phyloP scores from a whole-genome alignment of 768 basidiomycete genomes.

The Tulasnella sp. region DNA sequence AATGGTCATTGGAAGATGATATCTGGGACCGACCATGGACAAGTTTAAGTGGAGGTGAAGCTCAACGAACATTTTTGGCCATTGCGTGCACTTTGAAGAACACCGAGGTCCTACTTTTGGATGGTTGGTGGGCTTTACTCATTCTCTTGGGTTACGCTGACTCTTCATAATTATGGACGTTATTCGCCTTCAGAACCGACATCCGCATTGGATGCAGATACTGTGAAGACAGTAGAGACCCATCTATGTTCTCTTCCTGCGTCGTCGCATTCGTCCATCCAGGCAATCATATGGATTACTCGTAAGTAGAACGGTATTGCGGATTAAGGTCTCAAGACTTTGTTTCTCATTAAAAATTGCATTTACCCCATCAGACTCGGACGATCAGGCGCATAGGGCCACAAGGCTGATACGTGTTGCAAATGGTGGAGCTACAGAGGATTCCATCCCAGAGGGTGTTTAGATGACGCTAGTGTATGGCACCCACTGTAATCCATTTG shows the following conservation, averaged over 20 bases:
- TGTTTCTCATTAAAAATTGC: no score
- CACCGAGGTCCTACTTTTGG: constrained; percentile 69
- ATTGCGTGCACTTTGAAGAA: constrained; percentile 60
- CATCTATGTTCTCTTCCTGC: constrained; percentile 44
- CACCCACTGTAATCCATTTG: no score
- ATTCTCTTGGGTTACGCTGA: no score
- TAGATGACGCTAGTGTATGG: neutral
- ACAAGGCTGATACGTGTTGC: constrained; percentile 6
- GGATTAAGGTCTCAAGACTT: constrained; percentile 36
- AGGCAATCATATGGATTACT: constrained; percentile 80
- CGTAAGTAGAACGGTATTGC: constrained; percentile 70
- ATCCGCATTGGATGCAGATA: constrained; percentile 68
- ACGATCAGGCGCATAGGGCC: constrained; percentile 4
- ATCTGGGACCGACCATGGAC: constrained; percentile 77
- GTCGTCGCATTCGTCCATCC: constrained; percentile 39
- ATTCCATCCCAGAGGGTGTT: neutral
- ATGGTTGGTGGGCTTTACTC: constrained; percentile 42
- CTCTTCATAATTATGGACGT: neutral
- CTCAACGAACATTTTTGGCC: constrained; percentile 72
- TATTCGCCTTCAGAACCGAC: constrained; percentile 57
- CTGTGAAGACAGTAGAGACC: constrained; percentile 56
- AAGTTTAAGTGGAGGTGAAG: constrained; percentile 75
- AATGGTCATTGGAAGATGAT: constrained; percentile 56
- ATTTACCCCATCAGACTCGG: neutral
- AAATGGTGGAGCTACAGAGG: neutral